phyloP scores from a whole-genome alignment of 2,329 filamentous ascomycete genomes.

The Aspergillus fumigatus region DNA sequence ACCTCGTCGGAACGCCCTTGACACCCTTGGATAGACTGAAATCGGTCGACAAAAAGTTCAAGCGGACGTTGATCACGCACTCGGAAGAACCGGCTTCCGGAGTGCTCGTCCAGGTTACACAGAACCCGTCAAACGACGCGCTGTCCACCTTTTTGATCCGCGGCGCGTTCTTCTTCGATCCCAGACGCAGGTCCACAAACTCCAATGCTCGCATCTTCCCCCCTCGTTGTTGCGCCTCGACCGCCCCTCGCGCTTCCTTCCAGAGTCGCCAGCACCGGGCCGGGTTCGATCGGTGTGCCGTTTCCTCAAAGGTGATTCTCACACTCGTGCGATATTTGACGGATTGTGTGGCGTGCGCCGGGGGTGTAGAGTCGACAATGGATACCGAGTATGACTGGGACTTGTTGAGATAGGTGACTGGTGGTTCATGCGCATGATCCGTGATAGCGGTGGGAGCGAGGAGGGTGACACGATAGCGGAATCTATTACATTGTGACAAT shows the following conservation, averaged over 20 bases:
- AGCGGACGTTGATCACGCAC: slow-evolving; percentile 77
- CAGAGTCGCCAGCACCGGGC: slow-evolving; percentile 76
- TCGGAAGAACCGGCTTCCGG: slow-evolving; percentile 52
- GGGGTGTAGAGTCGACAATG: slow-evolving; percentile 67
- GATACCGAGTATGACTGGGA: slow-evolving; percentile 87
- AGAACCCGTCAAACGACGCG: slow-evolving; percentile 9
- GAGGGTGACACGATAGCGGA: slow-evolving; percentile 73
- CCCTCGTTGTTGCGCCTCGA: slow-evolving; percentile 79
- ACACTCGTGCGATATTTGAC: slow-evolving; percentile 79
- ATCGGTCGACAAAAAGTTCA: slow-evolving; percentile 94
- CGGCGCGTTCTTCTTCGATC: not conserved
- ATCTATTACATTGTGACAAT: not conserved
- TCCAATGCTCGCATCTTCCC: slow-evolving; percentile 21
- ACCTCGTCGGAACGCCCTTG: slow-evolving; percentile 83
- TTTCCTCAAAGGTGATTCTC: slow-evolving; percentile 86
- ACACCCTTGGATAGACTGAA: slow-evolving; percentile 96
- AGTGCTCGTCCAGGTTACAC: slow-evolving; percentile 6
- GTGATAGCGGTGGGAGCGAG: slow-evolving; percentile 91
- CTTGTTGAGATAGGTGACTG: slow-evolving; percentile 94
- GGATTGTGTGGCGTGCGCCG: slow-evolving; percentile 53
- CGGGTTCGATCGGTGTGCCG: slow-evolving; percentile 76
- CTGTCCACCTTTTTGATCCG: slow-evolving; percentile 1
- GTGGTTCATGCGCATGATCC: slow-evolving; percentile 79
- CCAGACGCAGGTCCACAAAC: not conserved
- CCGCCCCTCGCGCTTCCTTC: slow-evolving; percentile 87